Conservation (phyloP, 169 alveolate species). For the Cystoisospora suis region DNA sequence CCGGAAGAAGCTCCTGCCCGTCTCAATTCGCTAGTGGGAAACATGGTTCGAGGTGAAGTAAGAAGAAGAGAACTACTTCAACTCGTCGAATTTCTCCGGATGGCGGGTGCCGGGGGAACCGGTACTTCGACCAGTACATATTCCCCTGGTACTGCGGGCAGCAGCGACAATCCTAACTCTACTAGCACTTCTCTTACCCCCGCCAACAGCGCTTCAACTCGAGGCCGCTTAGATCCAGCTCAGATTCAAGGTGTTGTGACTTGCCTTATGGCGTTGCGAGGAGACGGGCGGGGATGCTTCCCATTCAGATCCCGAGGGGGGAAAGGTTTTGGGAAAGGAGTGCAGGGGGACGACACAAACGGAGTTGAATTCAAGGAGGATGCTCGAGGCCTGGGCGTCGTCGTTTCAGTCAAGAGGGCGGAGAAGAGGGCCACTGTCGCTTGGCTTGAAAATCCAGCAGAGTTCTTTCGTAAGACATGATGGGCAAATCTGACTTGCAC, state of each 20-base stretch:
- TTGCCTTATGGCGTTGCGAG: not conserved
- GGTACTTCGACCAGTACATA: not conserved
- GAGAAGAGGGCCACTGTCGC: constrained; percentile 15
- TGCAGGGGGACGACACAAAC: too few species aligned
- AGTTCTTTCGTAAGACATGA: constrained; percentile 17
- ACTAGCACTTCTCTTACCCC: not conserved
- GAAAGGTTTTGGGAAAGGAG: too few species aligned
- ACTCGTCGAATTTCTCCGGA: not conserved
- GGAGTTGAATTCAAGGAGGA: too few species aligned
- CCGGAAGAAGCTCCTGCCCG: constrained; percentile 6
- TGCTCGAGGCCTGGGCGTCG: constrained; percentile 8
- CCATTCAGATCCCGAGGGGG: not conserved
- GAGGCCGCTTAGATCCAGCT: not conserved
- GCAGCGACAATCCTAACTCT: too few species aligned
- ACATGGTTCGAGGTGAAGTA: not conserved
- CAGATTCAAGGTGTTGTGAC: not conserved
- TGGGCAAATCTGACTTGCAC: not conserved
- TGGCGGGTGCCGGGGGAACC: not conserved
- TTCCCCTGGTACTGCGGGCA: not conserved
- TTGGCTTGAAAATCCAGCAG: constrained; percentile 13
- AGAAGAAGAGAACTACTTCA: not conserved
- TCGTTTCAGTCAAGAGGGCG: not conserved
- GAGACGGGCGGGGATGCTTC: not conserved
- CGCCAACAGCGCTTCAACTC: not conserved
- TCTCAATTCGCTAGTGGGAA: not conserved